These are phyloP conservation scores for Yarrowia divulgata DNA, from an alignment of 805 yeast genomes.

Conservation along the genomic window DNA sequence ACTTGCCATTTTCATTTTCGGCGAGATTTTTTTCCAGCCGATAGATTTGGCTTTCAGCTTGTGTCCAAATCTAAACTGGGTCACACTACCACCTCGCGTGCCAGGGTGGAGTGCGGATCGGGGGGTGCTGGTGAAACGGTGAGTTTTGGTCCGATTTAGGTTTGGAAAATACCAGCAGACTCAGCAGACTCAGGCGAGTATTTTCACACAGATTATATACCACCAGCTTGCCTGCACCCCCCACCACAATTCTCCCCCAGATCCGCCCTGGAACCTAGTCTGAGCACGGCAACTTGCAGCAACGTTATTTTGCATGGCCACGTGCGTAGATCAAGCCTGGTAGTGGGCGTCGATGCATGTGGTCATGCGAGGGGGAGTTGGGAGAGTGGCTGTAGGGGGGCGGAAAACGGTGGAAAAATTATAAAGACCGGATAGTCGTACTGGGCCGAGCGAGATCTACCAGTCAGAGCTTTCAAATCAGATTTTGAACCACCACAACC, in stretches of 20 bases:
- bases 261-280: slow-evolving; percentile 3
- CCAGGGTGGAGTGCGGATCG: slow-evolving; percentile 18
- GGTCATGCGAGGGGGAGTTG: slow-evolving; percentile 20
- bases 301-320: slow-evolving; percentile 25
- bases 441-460: not conserved
- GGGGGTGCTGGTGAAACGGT: not conserved
- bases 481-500: no score
- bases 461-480: no score
- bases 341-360: slow-evolving; percentile 37
- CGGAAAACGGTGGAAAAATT: not conserved
- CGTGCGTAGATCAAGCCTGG: slow-evolving; percentile 38
- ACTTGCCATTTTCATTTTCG: not conserved
- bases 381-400: no score
- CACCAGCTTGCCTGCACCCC: not conserved
- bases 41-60: not conserved
- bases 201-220: no score
- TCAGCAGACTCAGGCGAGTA: no score
- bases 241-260: not conserved
- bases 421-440: not conserved
- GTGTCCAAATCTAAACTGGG: slow-evolving; percentile 30
- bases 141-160: no score
- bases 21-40: not conserved
- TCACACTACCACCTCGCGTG: slow-evolving; percentile 39
- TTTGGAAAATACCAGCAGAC: no score
- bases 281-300: slow-evolving; percentile 27